Conservation (phyloP, 306 rosid genomes). For the Glycyrrhiza uralensis region DNA sequence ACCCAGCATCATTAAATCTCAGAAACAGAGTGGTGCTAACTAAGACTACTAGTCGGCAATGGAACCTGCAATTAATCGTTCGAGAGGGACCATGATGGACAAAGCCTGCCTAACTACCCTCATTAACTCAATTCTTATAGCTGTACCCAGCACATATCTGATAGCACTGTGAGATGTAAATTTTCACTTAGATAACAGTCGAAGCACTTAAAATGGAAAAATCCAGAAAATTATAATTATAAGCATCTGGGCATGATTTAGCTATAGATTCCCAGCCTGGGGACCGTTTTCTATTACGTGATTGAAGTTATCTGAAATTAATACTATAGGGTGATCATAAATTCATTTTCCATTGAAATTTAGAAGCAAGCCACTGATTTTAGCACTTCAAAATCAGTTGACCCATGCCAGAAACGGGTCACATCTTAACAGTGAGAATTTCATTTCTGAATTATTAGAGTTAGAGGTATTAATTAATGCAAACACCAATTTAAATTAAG, state of each 20-base stretch:
- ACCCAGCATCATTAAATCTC: slow-evolving; percentile 25
- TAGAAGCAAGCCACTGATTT: slow-evolving; percentile 8
- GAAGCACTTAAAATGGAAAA: slow-evolving; percentile 14
- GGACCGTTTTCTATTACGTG: background rate
- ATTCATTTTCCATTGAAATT: background rate
- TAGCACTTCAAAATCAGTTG: slow-evolving; percentile 21
- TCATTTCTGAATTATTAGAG: slow-evolving; percentile 13
- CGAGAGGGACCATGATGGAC: slow-evolving; percentile 31
- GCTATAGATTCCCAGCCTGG: background rate
- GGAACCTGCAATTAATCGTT: slow-evolving; percentile 27
- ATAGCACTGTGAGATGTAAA: background rate
- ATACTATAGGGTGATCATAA: background rate
- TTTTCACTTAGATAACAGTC: slow-evolving; percentile 8
- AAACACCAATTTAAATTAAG: slow-evolving; percentile 14
- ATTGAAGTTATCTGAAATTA: slow-evolving; percentile 12
- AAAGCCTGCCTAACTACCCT: slow-evolving; percentile 29
- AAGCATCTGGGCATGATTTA: background rate
- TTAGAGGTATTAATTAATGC: slow-evolving; percentile 10
- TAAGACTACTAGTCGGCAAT: background rate
- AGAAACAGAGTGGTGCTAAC: background rate
- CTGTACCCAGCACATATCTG: slow-evolving; percentile 36
- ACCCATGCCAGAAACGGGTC: slow-evolving; percentile 20
- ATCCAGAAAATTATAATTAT: background rate
- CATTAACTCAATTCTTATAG: slow-evolving; percentile 32
- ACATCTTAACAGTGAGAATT: slow-evolving; percentile 22